Evolutionary conservation across 2,329 filamentous ascomycete species (phyloP).

Genomic region (Cercospora canescens): DNA sequence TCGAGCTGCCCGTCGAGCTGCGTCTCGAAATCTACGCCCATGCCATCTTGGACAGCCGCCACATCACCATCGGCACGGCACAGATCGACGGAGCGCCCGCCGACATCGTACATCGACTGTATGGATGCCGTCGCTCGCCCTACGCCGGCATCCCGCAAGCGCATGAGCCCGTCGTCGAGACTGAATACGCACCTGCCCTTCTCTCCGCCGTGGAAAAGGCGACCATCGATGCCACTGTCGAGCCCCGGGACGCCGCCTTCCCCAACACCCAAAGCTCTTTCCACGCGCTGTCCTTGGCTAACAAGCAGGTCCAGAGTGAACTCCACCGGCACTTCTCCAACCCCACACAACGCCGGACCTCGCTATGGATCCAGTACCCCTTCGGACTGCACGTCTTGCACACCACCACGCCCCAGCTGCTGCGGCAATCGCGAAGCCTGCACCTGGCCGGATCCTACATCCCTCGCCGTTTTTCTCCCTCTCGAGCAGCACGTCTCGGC

Average conservation of each 20-base stretch:
- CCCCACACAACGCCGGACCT: conserved; percentile 34
- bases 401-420: conserved; percentile 40
- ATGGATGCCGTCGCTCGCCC: conserved; percentile 25
- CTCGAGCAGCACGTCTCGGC: conserved; percentile 23
- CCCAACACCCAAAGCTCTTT: conserved; percentile 19
- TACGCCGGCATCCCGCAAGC: conserved; percentile 41
- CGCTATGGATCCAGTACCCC: conserved; percentile 44
- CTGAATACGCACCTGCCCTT: conserved; percentile 36
- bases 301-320: conserved; percentile 40
- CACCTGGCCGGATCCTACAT: conserved; percentile 44
- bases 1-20: conserved; percentile 38
- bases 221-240: conserved; percentile 18
- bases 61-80: conserved; percentile 42
- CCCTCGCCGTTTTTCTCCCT: conserved; percentile 20
- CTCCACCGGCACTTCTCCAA: conserved; percentile 38
- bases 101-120: conserved; percentile 34
- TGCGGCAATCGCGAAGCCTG: conserved; percentile 42
- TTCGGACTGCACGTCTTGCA: conserved; percentile 43
- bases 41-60: conserved; percentile 38
- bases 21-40: conserved; percentile 45
- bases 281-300: conserved; percentile 25
- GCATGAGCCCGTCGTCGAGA: conserved; percentile 38
- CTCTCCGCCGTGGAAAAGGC: conserved; percentile 35
- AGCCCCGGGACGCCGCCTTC: conserved; percentile 14
- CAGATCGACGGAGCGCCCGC: conserved; percentile 34